Evolutionary conservation across 495 filamentous ascomycete genomes (phyloP).

Genomic region (Mytilinidion resinicola): DNA sequence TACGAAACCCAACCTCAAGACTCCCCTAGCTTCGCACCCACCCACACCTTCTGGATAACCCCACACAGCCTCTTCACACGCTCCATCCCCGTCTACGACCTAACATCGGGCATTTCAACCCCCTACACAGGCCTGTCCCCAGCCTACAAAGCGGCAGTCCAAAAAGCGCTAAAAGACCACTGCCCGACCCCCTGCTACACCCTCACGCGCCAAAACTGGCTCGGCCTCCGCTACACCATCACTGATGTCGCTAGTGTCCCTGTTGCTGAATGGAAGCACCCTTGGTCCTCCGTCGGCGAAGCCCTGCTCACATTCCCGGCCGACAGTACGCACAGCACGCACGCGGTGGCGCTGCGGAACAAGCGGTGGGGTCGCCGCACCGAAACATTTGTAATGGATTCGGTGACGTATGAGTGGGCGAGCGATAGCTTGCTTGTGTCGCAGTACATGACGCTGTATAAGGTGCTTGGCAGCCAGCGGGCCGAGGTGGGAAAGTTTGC

Average conservation of each 20-base stretch:
- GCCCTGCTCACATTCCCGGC: slow-evolving; percentile 16
- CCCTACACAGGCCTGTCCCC: slow-evolving; percentile 12
- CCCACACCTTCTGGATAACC: slow-evolving; percentile 19
- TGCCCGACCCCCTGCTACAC: slow-evolving; percentile 6
- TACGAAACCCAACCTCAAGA: slow-evolving; percentile 5
- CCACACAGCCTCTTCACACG: slow-evolving; percentile 19
- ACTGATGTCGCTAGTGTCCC: background rate
- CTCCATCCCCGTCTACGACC: slow-evolving; percentile 19
- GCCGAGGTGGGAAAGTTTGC: slow-evolving; percentile 20
- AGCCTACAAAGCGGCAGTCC: slow-evolving; percentile 11
- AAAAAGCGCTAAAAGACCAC: slow-evolving; percentile 12
- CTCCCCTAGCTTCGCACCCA: slow-evolving; percentile 8
- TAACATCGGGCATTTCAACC: slow-evolving; percentile 6
- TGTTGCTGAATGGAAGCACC: slow-evolving; percentile 21
- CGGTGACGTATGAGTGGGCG: slow-evolving; percentile 9
- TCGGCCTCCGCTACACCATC: slow-evolving; percentile 11
- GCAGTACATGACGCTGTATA: slow-evolving; percentile 18
- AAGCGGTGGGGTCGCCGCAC: slow-evolving; percentile 16
- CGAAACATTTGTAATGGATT: slow-evolving; percentile 14
- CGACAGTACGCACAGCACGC: slow-evolving; percentile 9
- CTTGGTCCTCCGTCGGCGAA: slow-evolving; percentile 17
- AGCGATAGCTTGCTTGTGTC: slow-evolving; percentile 10
- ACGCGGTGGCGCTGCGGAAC: slow-evolving; percentile 11
- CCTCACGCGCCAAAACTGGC: slow-evolving; percentile 5
- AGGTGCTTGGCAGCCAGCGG: slow-evolving; percentile 11